Conservation (phyloP, 306 rosid species). For the Cucumis melo region DNA sequence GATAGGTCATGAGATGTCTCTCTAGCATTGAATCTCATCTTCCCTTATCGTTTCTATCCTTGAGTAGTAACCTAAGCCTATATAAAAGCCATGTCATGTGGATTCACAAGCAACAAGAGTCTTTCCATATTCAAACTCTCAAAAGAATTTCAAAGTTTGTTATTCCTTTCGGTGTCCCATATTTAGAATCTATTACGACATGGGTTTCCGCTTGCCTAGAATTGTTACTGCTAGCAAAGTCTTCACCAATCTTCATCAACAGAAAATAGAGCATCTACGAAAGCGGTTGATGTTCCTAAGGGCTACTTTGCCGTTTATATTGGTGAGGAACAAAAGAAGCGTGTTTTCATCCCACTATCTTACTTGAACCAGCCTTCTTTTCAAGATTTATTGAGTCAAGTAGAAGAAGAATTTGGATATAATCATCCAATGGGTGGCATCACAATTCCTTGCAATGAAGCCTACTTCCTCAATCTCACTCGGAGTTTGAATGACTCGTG, state of each 20-base stretch:
- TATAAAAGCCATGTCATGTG: background rate
- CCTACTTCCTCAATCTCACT: background rate
- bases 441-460: constrained; percentile 14
- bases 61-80: too few species aligned
- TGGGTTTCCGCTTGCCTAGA: background rate
- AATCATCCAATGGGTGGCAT: constrained; percentile 20
- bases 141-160: background rate
- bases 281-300: background rate
- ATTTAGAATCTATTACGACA: background rate
- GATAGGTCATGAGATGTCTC: background rate
- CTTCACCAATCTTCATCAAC: background rate
- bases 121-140: background rate
- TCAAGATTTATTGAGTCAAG: constrained; percentile 9
- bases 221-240: background rate
- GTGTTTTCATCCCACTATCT: constrained; percentile 12
- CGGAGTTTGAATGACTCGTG: background rate
- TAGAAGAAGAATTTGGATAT: constrained; percentile 19
- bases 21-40: background rate
- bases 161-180: background rate
- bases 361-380: constrained; percentile 22
- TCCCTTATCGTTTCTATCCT: background rate
- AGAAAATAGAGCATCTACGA: background rate
- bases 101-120: background rate
- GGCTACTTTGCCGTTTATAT: background rate
- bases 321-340: constrained; percentile 8